These are phyloP conservation scores for Cajanus cajan DNA, from an alignment of 306 rosid genomes.

Conservation along the genomic window DNA sequence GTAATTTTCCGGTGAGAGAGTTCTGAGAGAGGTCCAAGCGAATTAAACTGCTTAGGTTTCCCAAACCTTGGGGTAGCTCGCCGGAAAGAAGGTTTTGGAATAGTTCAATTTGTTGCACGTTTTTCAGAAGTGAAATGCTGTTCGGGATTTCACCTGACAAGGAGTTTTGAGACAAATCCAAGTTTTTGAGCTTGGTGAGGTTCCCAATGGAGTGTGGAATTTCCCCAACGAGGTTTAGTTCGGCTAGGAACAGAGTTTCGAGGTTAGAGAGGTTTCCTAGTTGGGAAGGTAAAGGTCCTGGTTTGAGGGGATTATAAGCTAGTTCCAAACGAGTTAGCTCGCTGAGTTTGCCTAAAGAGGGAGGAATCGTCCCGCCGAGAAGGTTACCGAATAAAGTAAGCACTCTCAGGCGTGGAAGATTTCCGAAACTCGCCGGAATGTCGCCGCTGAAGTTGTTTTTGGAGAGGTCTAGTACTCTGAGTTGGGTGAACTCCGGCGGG, in stretches of 20 bases:
- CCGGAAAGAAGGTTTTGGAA: slow-evolving; percentile 53
- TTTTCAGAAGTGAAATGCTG: slow-evolving; percentile 51
- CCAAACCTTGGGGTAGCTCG: slow-evolving; percentile 62
- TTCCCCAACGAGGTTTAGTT: slow-evolving; percentile 46
- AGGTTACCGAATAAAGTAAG: slow-evolving; percentile 46
- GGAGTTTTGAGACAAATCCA: slow-evolving; percentile 57
- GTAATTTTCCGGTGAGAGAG: slow-evolving; percentile 57
- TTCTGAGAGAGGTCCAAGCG: slow-evolving; percentile 68
- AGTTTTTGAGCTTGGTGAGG: slow-evolving; percentile 46
- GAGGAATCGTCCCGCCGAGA: slow-evolving; percentile 60
- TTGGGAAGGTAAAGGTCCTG: slow-evolving; percentile 54
- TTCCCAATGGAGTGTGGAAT: slow-evolving; percentile 73
- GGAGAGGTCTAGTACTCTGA: slow-evolving; percentile 52
- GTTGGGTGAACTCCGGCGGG: slow-evolving; percentile 30
- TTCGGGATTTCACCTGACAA: slow-evolving; percentile 66
- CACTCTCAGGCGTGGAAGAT: slow-evolving; percentile 35
- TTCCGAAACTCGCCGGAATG: slow-evolving; percentile 60
- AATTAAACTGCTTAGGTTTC: slow-evolving; percentile 47
- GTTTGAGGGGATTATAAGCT: slow-evolving; percentile 40
- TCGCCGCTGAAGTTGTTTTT: slow-evolving; percentile 68
- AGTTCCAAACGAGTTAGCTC: slow-evolving; percentile 51
- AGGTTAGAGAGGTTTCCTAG: slow-evolving; percentile 70
- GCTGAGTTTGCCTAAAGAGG: slow-evolving; percentile 58
- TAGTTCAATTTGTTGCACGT: slow-evolving; percentile 42
- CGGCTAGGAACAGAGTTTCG: slow-evolving; percentile 26